Base-by-base conservation (phyloP, 768 basidiomycete genomes). In the Gloeophyllum trabeum region DNA sequence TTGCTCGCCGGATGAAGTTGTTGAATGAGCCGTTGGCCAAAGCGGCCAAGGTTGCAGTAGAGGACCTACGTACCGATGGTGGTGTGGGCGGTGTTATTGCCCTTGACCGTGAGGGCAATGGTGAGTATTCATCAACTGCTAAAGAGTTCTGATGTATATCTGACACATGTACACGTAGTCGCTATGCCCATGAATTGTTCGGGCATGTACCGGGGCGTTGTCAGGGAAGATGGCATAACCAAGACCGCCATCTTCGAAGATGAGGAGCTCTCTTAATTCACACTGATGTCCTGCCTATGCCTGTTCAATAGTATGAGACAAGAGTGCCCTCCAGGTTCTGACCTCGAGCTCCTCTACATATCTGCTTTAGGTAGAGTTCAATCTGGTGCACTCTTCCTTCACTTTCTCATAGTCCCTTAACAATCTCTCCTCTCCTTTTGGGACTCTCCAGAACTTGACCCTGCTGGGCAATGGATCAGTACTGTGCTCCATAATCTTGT, bases 121-220 rank as follows among this genome's bases (percentile, higher is more conserved):
- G 84, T 83, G 44, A 47, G 69, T 53, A 1, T 10, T n/a, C n/a
- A n/a, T n/a, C n/a, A 16, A 23, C 34, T 23, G 14, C 25, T 6
- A 6, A 6, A 5, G 4, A 6, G 13, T 36, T 14, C 35, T 23
- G 43, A 28, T 39, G 35, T 30, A 45, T 6, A 35, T 40, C 16
- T 23, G 7, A 39, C 5, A 16, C 24, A 20, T 5, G 28, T 36
- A 19, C 41, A 39, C 26, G n/a, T 47, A 86, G 85, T 88, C 35
- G 64, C 81, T 1, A 73, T 83, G 64, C 75, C 82, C 4, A 55
- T 89, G 47, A 89, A 88, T 55, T 83, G 77, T 51, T 63, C 70
- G 16, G 83, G 87, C 5, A 90, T 90, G 87, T 89, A 87, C 54
- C 71, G 87, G 22, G 87, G 87, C 4, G 66, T 87, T 13, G 76